phyloP scores from a whole-genome alignment of 148 eudicot genomes.

The Rhododendron mucronatum region DNA sequence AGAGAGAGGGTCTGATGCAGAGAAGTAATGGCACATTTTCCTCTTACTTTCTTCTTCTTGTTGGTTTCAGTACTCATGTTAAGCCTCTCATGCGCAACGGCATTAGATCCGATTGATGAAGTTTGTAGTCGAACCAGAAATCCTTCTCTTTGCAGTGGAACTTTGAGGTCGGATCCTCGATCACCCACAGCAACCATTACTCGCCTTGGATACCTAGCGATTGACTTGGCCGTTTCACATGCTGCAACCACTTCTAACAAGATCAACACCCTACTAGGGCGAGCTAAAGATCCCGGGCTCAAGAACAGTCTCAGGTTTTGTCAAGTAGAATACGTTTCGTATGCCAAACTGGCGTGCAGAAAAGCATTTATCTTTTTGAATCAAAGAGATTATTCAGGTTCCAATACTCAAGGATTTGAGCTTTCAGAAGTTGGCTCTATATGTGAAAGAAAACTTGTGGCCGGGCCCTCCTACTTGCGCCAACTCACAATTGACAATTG shows the following conservation, averaged over 20 bases:
- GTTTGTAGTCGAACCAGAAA: neutral
- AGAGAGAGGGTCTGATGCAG: neutral
- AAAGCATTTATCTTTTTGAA: neutral
- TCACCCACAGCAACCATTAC: neutral
- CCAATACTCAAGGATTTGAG: neutral
- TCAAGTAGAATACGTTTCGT: neutral
- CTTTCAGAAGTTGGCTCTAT: neutral
- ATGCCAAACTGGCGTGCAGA: neutral
- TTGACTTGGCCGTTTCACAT: neutral
- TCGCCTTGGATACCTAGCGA: neutral
- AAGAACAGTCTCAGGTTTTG: neutral
- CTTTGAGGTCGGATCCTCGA: neutral
- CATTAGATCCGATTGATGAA: neutral
- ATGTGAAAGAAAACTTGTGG: neutral
- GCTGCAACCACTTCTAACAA: neutral
- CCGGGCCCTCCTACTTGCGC: neutral
- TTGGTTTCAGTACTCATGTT: neutral
- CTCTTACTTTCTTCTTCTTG: neutral
- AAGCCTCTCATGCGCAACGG: neutral
- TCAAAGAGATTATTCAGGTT: neutral
- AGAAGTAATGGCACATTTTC: neutral
- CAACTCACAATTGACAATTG: neutral
- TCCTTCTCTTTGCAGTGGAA: neutral
- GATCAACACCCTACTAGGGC: neutral
- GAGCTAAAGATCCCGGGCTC: neutral